Percentiles rank a stretch among this genome's conserved stretches.
Conservation (phyloP, 192 early-diverging fungal genomes). For the Coemansia umbellata region DNA sequence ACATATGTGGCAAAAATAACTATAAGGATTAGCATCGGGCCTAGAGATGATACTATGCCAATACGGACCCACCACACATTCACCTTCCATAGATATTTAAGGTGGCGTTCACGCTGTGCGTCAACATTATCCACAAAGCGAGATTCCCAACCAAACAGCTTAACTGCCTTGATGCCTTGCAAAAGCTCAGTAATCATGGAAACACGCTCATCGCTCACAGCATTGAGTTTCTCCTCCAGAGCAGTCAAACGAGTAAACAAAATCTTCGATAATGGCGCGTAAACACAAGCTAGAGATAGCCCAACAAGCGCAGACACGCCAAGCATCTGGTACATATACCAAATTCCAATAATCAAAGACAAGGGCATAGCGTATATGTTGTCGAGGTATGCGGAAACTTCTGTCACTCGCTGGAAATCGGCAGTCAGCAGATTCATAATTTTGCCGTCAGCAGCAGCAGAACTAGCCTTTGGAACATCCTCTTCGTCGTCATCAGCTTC, state of each 20-base stretch:
- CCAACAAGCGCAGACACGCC: conserved; percentile 80
- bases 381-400: conserved; percentile 55
- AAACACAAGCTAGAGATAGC: conserved; percentile 59
- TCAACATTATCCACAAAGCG: conserved; percentile 66
- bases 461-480: neutral
- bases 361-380: conserved; percentile 61
- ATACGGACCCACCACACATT: conserved; percentile 54
- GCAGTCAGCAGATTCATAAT: conserved; percentile 71
- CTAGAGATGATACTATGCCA: conserved; percentile 51
- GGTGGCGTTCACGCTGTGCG: conserved; percentile 61
- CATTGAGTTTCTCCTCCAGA: conserved; percentile 59
- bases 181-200: conserved; percentile 77
- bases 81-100: conserved; percentile 52
- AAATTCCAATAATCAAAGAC: conserved; percentile 61
- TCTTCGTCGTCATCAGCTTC: conserved; percentile 22
- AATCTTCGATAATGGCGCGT: conserved; percentile 54
- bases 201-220: conserved; percentile 70
- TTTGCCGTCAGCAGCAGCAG: conserved; percentile 55
- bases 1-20: conserved; percentile 60
- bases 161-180: conserved; percentile 87
- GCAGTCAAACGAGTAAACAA: conserved; percentile 51
- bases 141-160: conserved; percentile 83
- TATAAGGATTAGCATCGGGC: conserved; percentile 62
- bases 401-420: conserved; percentile 63
- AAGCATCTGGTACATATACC: conserved; percentile 68